These are phyloP conservation scores for Stachybotrys chartarum DNA, from an alignment of 2,329 filamentous ascomycete species.

Conservation along the genomic window DNA sequence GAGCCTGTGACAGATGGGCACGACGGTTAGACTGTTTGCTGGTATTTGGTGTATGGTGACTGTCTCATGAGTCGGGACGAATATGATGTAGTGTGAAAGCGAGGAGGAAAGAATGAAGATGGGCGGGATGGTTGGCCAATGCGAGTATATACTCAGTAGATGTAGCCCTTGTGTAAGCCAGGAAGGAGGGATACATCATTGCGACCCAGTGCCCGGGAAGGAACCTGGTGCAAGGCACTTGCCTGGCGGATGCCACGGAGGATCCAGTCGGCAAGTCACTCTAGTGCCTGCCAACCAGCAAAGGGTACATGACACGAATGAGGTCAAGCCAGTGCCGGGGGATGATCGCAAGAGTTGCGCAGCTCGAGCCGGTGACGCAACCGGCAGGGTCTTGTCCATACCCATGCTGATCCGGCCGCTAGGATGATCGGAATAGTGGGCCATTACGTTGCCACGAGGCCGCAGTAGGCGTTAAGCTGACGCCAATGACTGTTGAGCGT, in stretches of 20 bases:
- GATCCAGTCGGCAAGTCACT: not conserved
- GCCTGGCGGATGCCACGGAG: too few species aligned
- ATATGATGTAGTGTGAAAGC: too few species aligned
- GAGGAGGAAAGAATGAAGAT: not conserved
- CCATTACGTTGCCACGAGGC: not conserved
- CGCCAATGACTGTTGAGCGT: too few species aligned
- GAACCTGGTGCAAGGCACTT: not conserved
- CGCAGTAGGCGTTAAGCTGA: too few species aligned
- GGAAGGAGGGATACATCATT: not conserved
- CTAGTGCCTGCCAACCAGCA: not conserved
- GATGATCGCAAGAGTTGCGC: not conserved
- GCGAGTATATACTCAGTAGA: too few species aligned
- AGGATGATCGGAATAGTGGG: not conserved
- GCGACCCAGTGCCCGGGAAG: not conserved
- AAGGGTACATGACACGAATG: not conserved
- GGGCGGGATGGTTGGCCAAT: too few species aligned
- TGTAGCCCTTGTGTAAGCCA: too few species aligned
- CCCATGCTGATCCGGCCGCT: not conserved
- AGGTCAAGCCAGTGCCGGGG: not conserved
- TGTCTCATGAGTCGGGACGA: not conserved
- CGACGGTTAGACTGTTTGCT: not conserved
- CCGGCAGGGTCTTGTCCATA: not conserved
- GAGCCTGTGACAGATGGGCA: conserved; percentile 39
- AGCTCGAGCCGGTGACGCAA: not conserved
- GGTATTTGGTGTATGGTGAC: not conserved